phyloP scores from a whole-genome alignment of 2,329 filamentous ascomycete genomes.

The Tolypocladium ovalisporum region DNA sequence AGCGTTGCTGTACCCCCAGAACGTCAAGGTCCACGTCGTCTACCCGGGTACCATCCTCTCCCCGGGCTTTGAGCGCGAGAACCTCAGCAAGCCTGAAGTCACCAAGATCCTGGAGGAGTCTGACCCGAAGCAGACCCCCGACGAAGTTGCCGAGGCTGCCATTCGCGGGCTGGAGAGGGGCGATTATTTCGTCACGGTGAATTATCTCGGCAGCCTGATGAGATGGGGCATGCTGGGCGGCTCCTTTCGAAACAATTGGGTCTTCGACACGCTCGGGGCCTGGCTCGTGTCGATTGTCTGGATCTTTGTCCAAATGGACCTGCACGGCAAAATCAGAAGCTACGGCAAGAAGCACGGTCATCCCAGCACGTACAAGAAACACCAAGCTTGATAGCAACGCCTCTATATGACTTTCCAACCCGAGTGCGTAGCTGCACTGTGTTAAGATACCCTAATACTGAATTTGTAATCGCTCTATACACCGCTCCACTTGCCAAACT shows the following conservation, averaged over 20 bases:
- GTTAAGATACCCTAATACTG: constrained; percentile 5
- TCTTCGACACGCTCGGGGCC: constrained; percentile 47
- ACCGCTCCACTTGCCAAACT: constrained; percentile 54
- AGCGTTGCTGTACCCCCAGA: constrained; percentile 73
- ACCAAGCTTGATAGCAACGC: constrained; percentile 4
- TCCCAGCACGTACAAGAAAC: constrained; percentile 35
- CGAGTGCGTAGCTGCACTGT: not conserved
- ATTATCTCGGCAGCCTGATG: constrained; percentile 62
- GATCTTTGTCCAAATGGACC: constrained; percentile 44
- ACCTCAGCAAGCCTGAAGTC: constrained; percentile 67
- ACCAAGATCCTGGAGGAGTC: constrained; percentile 70
- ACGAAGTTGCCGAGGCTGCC: constrained; percentile 60
- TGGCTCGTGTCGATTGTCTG: constrained; percentile 44
- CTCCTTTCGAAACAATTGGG: constrained; percentile 44
- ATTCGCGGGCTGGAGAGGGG: constrained; percentile 71
- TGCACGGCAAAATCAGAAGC: constrained; percentile 46
- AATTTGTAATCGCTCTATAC: constrained; percentile 24
- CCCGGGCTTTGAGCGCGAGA: constrained; percentile 66
- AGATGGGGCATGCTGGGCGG: constrained; percentile 48
- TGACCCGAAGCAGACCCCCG: constrained; percentile 70
- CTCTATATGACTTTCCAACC: not conserved
- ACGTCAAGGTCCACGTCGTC: constrained; percentile 71
- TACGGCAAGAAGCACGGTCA: constrained; percentile 49
- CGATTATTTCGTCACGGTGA: constrained; percentile 68
- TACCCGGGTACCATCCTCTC: constrained; percentile 75